phyloP scores from a whole-genome alignment of 371 early-diverging fungal species.

The Fennellomyces sp. region DNA sequence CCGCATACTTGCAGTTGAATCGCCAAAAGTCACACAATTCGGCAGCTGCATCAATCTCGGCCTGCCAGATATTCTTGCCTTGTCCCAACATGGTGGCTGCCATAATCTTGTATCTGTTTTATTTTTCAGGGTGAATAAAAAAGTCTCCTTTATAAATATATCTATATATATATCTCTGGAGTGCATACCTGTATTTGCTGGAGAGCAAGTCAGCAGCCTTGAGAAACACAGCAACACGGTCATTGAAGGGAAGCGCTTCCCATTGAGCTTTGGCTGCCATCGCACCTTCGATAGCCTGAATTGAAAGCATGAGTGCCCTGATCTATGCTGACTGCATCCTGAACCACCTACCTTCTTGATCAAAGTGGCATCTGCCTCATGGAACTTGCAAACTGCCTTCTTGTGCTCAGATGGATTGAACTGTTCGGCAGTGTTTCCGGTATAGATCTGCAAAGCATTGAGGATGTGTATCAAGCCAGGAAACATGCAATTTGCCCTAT shows the following conservation, averaged over 20 bases:
- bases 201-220: constrained; percentile 96
- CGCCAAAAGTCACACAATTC: constrained; percentile 95
- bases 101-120: constrained; percentile 78
- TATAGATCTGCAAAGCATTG: constrained; percentile 60
- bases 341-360: constrained; percentile 54
- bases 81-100: constrained; percentile 99
- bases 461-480: no score
- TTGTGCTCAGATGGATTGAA: constrained; percentile 86
- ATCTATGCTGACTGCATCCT: no score
- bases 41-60: constrained; percentile 97
- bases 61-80: constrained; percentile 99
- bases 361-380: constrained; percentile 78
- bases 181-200: constrained; percentile 80
- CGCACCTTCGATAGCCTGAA: constrained; percentile 85
- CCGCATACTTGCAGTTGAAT: constrained; percentile 94
- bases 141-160: no score
- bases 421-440: constrained; percentile 75
- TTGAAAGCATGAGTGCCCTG: no score
- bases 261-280: constrained; percentile 85
- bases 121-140: background rate
- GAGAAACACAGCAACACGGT: constrained; percentile 95
- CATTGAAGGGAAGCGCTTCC: constrained; percentile 94
- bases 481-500: constrained; percentile 5
- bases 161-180: background rate
- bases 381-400: constrained; percentile 80